phyloP scores from a whole-genome alignment of 2,329 filamentous ascomycete genomes.

The Fusarium mangiferae region DNA sequence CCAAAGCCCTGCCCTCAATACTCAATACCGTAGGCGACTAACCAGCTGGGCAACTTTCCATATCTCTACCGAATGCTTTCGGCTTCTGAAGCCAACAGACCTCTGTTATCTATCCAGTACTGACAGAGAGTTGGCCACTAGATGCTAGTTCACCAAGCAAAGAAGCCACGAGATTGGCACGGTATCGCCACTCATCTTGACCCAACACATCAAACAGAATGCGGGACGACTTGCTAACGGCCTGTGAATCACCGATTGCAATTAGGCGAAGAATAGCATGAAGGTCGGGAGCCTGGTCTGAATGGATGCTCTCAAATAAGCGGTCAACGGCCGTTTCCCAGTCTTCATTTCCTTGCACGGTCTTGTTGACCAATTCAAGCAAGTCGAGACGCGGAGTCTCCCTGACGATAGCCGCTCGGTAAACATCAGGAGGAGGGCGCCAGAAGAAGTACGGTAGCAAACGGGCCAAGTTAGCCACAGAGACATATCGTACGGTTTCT shows the following conservation, averaged over 20 bases:
- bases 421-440: constrained; percentile 47
- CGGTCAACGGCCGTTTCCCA: constrained; percentile 31
- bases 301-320: constrained; percentile 23
- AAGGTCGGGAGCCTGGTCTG: constrained; percentile 32
- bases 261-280: constrained; percentile 48
- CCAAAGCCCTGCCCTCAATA: background rate
- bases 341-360: constrained; percentile 22
- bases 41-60: background rate
- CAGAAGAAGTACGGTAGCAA: constrained; percentile 53
- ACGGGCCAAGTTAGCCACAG: constrained; percentile 40
- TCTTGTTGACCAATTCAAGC: constrained; percentile 41
- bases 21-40: background rate
- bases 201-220: constrained; percentile 50
- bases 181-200: constrained; percentile 48
- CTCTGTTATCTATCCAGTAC: constrained; percentile 24
- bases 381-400: constrained; percentile 15
- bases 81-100: background rate
- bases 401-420: constrained; percentile 41
- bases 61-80: background rate
- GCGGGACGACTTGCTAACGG: constrained; percentile 44
- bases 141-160: constrained; percentile 35
- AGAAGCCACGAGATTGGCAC: constrained; percentile 39
- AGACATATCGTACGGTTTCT: constrained; percentile 38
- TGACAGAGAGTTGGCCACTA: constrained; percentile 19
- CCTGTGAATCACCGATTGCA: constrained; percentile 45